phyloP scores from a whole-genome alignment of 306 rosid genomes.

The Mimosa pudica region DNA sequence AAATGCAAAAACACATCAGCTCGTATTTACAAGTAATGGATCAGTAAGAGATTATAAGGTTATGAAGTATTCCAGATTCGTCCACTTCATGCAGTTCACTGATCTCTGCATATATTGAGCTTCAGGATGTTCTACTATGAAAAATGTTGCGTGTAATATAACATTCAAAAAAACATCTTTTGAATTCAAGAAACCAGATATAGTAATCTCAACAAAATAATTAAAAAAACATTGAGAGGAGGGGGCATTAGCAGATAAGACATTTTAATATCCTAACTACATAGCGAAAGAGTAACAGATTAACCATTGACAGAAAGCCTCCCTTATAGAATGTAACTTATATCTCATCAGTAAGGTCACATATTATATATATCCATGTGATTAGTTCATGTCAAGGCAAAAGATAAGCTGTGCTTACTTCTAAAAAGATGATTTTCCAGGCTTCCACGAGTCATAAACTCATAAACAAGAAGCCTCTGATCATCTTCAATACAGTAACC shows the following conservation, averaged over 20 bases:
- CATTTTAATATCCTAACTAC: not conserved
- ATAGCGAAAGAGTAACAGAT: not conserved
- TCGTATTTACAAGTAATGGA: conserved; percentile 31
- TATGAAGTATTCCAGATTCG: conserved; percentile 2
- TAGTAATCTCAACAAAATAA: conserved; percentile 2
- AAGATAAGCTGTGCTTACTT: conserved; percentile 57
- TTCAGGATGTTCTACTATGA: conserved; percentile 6
- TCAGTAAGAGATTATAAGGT: conserved; percentile 11
- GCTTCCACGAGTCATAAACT: conserved; percentile 97
- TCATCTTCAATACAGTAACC: conserved; percentile 95
- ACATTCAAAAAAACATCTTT: conserved; percentile 4
- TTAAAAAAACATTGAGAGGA: not conserved
- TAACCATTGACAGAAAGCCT: conserved; percentile 17
- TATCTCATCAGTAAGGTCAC: conserved; percentile 2
- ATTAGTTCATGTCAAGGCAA: conserved; percentile 15
- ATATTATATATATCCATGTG: conserved; percentile 24
- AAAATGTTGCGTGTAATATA: not conserved
- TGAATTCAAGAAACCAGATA: conserved; percentile 15
- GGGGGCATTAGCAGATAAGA: not conserved
- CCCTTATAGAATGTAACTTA: not conserved
- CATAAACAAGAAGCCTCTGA: conserved; percentile 88
- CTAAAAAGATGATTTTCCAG: conserved; percentile 96
- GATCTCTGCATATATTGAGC: not conserved
- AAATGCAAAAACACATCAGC: conserved; percentile 42
- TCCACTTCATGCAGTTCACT: conserved; percentile 16